Evolutionary conservation across 169 alveolate species (phyloP).

Genomic region (Eimeria sp.): DNA sequence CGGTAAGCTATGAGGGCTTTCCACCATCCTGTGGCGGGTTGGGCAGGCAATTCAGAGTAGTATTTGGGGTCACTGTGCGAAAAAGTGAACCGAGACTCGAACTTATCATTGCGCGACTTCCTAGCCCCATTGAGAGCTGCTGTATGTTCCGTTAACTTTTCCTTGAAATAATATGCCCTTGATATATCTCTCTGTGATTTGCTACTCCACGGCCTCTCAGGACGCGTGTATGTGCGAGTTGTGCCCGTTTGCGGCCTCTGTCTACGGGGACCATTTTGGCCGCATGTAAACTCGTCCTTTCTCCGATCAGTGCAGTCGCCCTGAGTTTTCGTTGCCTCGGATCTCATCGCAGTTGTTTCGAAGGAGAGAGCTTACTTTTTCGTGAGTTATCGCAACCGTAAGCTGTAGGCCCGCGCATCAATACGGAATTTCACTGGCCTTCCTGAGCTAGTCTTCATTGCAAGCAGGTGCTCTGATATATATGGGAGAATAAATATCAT

Average conservation of each 20-base stretch:
- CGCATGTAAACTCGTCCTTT: not conserved
- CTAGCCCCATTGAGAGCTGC: conserved; percentile 50
- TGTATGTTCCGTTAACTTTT: not conserved
- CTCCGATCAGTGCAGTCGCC: not conserved
- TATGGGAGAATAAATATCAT: not conserved
- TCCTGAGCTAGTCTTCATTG: conserved; percentile 10
- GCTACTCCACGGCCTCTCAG: conserved; percentile 13
- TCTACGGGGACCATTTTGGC: not conserved
- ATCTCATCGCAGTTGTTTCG: conserved; percentile 22
- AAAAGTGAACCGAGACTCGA: conserved; percentile 69
- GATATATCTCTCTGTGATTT: conserved; percentile 17
- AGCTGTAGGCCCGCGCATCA: not conserved
- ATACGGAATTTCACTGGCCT: conserved; percentile 3
- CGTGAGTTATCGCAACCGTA: not conserved
- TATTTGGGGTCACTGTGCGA: conserved; percentile 61
- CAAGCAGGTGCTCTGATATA: not conserved
- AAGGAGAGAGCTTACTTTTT: not conserved
- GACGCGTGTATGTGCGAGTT: not conserved
- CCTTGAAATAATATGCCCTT: not conserved
- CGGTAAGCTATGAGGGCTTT: conserved; percentile 49
- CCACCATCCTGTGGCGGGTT: conserved; percentile 83
- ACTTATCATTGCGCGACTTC: conserved; percentile 65
- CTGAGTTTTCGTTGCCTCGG: conserved; percentile 1
- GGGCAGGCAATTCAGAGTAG: conserved; percentile 67
- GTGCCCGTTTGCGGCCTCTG: conserved; percentile 73